Evolutionary conservation across 495 filamentous ascomycete species (phyloP).

Genomic region (Neurospora sp.): DNA sequence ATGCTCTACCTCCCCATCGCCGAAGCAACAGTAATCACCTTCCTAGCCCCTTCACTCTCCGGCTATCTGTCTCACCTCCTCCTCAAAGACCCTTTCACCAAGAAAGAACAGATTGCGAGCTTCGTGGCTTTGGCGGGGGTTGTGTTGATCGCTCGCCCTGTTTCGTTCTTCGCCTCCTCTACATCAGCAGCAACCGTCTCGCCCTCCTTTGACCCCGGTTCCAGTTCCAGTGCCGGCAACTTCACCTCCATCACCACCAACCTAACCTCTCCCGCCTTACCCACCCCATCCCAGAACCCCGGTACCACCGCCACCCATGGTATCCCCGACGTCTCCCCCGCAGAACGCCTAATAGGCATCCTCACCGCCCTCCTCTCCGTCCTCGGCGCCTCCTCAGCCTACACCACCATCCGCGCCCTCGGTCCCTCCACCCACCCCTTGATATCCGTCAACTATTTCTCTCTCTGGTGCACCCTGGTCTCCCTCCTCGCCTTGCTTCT

Average conservation of each 20-base stretch:
- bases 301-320: not conserved
- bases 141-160: slow-evolving; percentile 71
- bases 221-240: too few species aligned
- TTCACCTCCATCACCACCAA: too few species aligned
- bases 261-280: too few species aligned
- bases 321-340: slow-evolving; percentile 15
- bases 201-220: not conserved
- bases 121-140: slow-evolving; percentile 72
- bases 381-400: slow-evolving; percentile 65
- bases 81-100: slow-evolving; percentile 66
- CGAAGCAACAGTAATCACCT: slow-evolving; percentile 89
- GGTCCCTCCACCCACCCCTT: slow-evolving; percentile 76
- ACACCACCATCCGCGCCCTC: slow-evolving; percentile 74
- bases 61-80: slow-evolving; percentile 75
- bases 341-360: slow-evolving; percentile 39
- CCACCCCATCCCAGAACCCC: too few species aligned
- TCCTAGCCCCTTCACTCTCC: slow-evolving; percentile 72
- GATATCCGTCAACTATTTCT: slow-evolving; percentile 81
- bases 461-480: slow-evolving; percentile 57
- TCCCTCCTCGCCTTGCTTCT: slow-evolving; percentile 46
- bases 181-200: not conserved
- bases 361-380: slow-evolving; percentile 70
- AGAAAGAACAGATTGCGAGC: slow-evolving; percentile 64
- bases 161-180: slow-evolving; percentile 40
- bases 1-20: slow-evolving; percentile 80